Base-by-base conservation (phyloP, 2,329 filamentous ascomycete species). In the Colletotrichum chrysophilum region DNA sequence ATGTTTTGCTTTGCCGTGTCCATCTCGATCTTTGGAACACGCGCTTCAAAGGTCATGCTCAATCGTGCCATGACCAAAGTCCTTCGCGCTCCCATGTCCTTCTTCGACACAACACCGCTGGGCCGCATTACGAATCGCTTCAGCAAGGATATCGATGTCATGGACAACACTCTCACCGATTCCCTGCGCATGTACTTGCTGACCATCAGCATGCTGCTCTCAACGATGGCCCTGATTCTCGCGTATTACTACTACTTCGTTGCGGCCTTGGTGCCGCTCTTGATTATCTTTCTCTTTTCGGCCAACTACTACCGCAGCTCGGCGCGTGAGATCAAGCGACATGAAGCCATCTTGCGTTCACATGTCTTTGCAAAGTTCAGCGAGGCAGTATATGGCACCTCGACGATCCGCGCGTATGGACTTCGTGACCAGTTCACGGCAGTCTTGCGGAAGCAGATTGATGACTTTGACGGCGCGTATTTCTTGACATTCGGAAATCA, bases 101-200 rank as follows among this genome's bases (percentile, higher is more conserved):
- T 98, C 86, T 98, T 98, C 86, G 96, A 98, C 81, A 98, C 96
- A 0, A 98, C 96, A 1, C 96, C 96, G 0, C 89, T 98, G 2
- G 96, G 96, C 21, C 93, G 96, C 52, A 98, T 98, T 83, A 98
- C 95, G 32, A 98, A 98, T 83, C 94, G 96, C 24, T 98, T 98
- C 85, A 97, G 95, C 32, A 94, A 96, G 79, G 96, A 98, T 81
- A 94, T 98, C 52, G 95, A 98, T 81, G 95, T 96, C 71, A 97
- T 98, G 95, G 96, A 98, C 85, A 98, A 98, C 83, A 95, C 93
- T 71, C 86, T 98, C 55, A 94, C 94, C 0, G 96, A 98, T 80
- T 93, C 95, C 3, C 95, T 98, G 84, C 92, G 96, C 78, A 97
- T 98, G 92, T 98, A 96, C 86, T 93, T 96, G 79, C 86, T 98